These are phyloP conservation scores for Ramichloridium luteum DNA, from an alignment of 2,329 filamentous ascomycete species.

Conservation along the genomic window DNA sequence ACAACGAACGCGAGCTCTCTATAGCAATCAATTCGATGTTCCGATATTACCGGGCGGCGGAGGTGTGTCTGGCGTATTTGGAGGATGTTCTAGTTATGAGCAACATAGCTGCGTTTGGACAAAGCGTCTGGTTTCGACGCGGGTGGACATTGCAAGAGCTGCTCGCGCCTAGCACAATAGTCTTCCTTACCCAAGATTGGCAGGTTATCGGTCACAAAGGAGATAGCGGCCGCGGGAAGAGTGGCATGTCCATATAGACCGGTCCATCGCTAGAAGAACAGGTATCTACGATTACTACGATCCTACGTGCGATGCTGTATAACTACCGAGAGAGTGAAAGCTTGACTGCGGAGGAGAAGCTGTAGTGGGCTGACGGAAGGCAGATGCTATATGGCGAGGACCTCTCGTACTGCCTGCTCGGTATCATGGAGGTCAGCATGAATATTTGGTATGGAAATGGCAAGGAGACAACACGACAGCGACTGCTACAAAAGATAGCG, in stretches of 20 bases:
- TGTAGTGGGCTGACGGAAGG: constrained; percentile 12
- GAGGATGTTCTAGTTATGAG: constrained; percentile 5
- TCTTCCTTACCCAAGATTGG: constrained; percentile 12
- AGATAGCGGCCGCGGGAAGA: constrained; percentile 3
- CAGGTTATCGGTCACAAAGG: constrained; percentile 16
- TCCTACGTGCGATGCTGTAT: constrained; percentile 8
- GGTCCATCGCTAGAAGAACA: constrained; percentile 8
- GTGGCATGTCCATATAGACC: constrained; percentile 1
- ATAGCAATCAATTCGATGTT: constrained; percentile 15
- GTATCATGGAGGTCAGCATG: constrained; percentile 12
- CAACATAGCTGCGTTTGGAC: constrained; percentile 3
- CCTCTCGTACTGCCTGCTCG: constrained; percentile 11
- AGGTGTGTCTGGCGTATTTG: constrained; percentile 14
- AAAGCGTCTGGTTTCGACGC: constrained; percentile 14
- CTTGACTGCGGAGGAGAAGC: constrained; percentile 8
- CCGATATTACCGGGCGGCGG: constrained; percentile 12
- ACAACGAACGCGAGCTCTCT: constrained; percentile 11
- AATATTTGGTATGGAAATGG: too few relatives aligned
- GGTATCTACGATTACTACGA: constrained; percentile 7
- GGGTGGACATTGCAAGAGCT: constrained; percentile 18
- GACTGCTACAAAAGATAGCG: constrained; percentile 3
- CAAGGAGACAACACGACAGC: too few relatives aligned
- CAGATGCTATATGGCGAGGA: constrained; percentile 10
- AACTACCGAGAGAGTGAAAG: constrained; percentile 5
- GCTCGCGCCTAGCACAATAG: constrained; percentile 11